phyloP scores from a whole-genome alignment of 108 stramenopile species.

The Nitzschia sp. region DNA sequence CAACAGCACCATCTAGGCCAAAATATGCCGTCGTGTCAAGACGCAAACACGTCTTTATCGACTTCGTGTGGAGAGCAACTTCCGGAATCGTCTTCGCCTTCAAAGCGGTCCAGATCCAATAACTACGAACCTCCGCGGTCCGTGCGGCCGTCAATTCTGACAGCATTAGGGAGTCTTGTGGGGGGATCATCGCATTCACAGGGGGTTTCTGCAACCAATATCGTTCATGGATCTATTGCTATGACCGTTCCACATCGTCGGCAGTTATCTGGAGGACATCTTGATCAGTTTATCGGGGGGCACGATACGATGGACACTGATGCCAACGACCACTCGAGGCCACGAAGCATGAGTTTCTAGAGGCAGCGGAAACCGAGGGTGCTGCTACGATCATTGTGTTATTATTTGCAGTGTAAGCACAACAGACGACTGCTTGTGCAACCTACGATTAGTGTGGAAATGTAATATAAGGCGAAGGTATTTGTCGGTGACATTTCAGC shows the following conservation, averaged over 20 bases:
- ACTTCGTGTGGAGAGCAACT: not conserved
- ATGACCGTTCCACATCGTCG: constrained; percentile 22
- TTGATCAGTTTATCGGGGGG: constrained; percentile 33
- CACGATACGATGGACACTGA: constrained; percentile 31
- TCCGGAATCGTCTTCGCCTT: constrained; percentile 1
- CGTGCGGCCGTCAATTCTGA: constrained; percentile 33
- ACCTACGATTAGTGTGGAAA: not conserved
- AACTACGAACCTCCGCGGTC: constrained; percentile 27
- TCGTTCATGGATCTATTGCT: not conserved
- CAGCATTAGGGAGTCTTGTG: constrained; percentile 32
- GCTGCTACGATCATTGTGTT: not conserved
- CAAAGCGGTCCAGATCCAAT: constrained; percentile 29
- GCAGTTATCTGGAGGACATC: constrained; percentile 27
- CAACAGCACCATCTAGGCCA: constrained; percentile 14
- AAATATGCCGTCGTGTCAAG: not conserved
- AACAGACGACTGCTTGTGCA: not conserved
- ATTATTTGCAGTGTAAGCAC: not conserved
- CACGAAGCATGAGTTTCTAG: constrained; percentile 39
- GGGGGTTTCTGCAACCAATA: not conserved
- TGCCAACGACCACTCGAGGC: constrained; percentile 11
- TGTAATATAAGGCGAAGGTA: not conserved
- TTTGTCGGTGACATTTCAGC: too few species aligned
- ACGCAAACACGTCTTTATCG: not conserved
- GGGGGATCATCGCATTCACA: not conserved
- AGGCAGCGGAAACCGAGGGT: not conserved